phyloP scores from a whole-genome alignment of 1,284 basidiomycete species.

The Heterobasidion irregulare region DNA sequence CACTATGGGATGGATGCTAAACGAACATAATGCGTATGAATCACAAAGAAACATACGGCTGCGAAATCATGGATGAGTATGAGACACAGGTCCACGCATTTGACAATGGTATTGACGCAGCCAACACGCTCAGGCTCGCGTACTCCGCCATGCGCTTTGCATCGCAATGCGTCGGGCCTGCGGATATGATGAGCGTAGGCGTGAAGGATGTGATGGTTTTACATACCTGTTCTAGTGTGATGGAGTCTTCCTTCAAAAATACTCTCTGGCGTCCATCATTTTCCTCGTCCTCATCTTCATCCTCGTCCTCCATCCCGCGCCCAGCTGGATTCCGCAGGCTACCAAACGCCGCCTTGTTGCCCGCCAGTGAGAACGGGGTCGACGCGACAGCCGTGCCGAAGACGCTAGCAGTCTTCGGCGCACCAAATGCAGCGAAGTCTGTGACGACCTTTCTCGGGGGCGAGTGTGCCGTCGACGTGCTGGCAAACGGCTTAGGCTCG shows the following conservation, averaged over 20 bases:
- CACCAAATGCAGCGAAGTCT: constrained; percentile 88
- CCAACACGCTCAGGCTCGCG: constrained; percentile 29
- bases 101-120: neutral
- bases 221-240: constrained; percentile 81
- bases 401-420: constrained; percentile 62
- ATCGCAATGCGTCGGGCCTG: constrained; percentile 64
- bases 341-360: constrained; percentile 74
- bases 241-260: constrained; percentile 71
- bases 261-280: constrained; percentile 60
- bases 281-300: constrained; percentile 60
- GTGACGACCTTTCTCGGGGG: constrained; percentile 81
- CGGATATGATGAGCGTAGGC: constrained; percentile 6
- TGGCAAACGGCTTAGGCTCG: constrained; percentile 21
- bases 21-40: neutral
- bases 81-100: too few species aligned
- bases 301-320: constrained; percentile 37
- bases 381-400: constrained; percentile 74
- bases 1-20: neutral
- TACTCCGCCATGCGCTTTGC: constrained; percentile 67
- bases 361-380: constrained; percentile 72
- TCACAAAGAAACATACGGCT: neutral
- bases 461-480: constrained; percentile 30
- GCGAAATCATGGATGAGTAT: neutral
- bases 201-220: neutral
- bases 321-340: constrained; percentile 44